Evolutionary conservation across 352 stramenopile species (phyloP).

Genomic region (Aphanomyces astaci): DNA sequence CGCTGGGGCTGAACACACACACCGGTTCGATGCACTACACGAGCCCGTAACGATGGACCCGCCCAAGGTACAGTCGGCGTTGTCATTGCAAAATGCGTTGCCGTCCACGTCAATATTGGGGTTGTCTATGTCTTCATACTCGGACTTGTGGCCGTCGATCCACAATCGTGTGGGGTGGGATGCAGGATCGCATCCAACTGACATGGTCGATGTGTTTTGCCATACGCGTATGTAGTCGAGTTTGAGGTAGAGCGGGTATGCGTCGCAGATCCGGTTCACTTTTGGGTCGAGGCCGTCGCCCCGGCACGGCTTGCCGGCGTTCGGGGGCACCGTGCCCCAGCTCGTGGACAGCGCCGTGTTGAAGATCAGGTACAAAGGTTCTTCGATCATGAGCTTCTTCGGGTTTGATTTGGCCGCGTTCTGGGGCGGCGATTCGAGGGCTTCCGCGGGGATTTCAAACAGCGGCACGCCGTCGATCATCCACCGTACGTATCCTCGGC

Average conservation of each 20-base stretch:
- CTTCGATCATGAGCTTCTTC: constrained; percentile 82
- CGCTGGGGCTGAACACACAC: constrained; percentile 34
- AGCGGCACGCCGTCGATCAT: constrained; percentile 68
- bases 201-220: constrained; percentile 30
- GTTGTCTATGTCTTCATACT: constrained; percentile 43
- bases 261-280: constrained; percentile 61
- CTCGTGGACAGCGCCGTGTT: constrained; percentile 88
- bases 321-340: constrained; percentile 35
- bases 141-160: constrained; percentile 43
- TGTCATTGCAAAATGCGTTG: constrained; percentile 32
- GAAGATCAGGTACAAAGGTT: constrained; percentile 89
- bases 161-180: constrained; percentile 45
- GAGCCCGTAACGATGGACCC: constrained; percentile 48
- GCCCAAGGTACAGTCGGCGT: constrained; percentile 48
- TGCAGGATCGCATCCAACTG: constrained; percentile 39
- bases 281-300: constrained; percentile 38
- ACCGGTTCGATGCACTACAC: constrained; percentile 37
- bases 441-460: constrained; percentile 61
- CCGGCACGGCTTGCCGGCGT: constrained; percentile 34
- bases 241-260: constrained; percentile 68
- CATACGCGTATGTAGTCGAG: constrained; percentile 53
- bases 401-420: constrained; percentile 34
- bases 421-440: constrained; percentile 36
- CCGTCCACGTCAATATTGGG: constrained; percentile 34
- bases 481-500: constrained; percentile 38